Evolutionary conservation across 106 monocot genomes (phyloP), one percentile per base, ranked within the genome.

Genomic region (Narthecium ossifragum): DNA sequence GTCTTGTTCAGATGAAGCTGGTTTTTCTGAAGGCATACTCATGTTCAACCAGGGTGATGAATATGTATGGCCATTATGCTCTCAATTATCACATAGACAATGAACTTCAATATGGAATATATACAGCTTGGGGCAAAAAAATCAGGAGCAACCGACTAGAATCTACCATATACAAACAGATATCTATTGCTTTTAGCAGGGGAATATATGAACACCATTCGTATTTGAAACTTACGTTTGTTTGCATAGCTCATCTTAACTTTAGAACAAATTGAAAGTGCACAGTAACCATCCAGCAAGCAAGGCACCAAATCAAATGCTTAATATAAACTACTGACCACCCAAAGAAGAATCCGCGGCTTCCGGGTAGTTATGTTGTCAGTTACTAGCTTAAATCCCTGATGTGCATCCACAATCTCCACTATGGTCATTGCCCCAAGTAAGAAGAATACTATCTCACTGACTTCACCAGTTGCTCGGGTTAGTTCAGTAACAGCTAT

Each of bases 381-480:
- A 28, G 96, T 98, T 56, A 98, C 90, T 31, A 98, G 72, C 69
- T 98, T 98, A 73, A 98, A 98, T 57, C 96, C 90, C 81, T 98
- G 96, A 75, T 98, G 96, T 47, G 96, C 90, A 77, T 98, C 90
- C 39, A 98, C 80, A 62, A 98, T 90, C 64, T 98, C 96, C 34
- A 98, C 96, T 65, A 98, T 90, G 10, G 96, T 98, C 96, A 98
- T 87, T 60, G 90, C 96, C 61, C 96, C 96, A 59, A 98, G 76
- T 77, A 98, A 79, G 77, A 98, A 98, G 63, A 90, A 87, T 0
- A 98, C 90, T 46, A 98, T 87, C 74, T 98, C 96, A 79, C 96
- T 90, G 52, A 98, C 96, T 90, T 90, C 96, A 43, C 76, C 74
- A 57, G 86, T 80, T 60, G 96, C 61, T 39, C 71, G 80, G 25